Base-by-base conservation (phyloP, 1,284 basidiomycete genomes). In the Malassezia caprae region DNA sequence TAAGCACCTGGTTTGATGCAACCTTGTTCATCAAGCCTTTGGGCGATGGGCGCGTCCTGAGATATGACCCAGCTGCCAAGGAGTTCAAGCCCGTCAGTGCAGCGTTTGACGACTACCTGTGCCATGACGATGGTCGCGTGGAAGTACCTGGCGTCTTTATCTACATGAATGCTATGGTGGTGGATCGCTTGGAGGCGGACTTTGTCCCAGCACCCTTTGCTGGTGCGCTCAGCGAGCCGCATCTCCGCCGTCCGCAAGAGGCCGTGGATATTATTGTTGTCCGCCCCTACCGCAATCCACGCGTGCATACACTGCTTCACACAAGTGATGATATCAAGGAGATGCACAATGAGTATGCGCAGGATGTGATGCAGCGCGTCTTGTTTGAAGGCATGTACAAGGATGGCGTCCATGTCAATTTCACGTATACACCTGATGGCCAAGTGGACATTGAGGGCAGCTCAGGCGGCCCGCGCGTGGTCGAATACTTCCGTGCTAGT, bases 121-220 rank as follows among this genome's bases (percentile, higher is more conserved):
- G 17, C 13, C 31, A n/a, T n/a, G 10, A 23, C 15, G 39, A 50
- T 42, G 48, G 37, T 1, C 26, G 13, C 1, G 26, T 52, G 4
- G 17, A 53, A 6, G 13, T 15, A 21, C 40, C 79, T 1, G 64
- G 89, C 0, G 88, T 88, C 1, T 94, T 93, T 68, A 78, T 81
- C 17, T 96, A 96, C 75, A 75, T 93, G 19, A 83, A 84, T 6
- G 85, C 85, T 0, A 79, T 87, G 48, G 86, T 88, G 54, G 85
- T 87, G 27, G 84, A 88, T 72, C 80, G 90, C 13, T 78, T 96
- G 53, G 90, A 96, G 74, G 82, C 86, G 1, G 72, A 77, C 2
- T 93, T 94, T 69, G 78, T 84, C 51, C 85, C 90, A 43, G 78
- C 83, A 0, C 87, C 88, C 10, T 78, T 84, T 23, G 67, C 77